Base-by-base conservation (phyloP, 1,284 basidiomycete species). In the Lentinula novae-zelandiae region DNA sequence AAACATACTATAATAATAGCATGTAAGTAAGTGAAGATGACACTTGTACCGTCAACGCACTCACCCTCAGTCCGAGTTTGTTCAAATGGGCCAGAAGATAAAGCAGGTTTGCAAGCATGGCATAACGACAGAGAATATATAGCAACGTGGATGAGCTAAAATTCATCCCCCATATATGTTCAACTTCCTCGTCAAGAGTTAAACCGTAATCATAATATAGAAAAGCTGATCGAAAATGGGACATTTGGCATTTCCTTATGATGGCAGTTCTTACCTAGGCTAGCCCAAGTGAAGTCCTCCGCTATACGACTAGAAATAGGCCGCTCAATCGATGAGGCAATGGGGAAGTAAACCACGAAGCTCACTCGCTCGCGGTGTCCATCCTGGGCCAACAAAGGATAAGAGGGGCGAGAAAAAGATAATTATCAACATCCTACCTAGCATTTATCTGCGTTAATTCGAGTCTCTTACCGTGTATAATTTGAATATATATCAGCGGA, bases 51-150 rank as follows among this genome's bases (percentile, higher is more conserved):
- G 27, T 44, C 15, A 5, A 15, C 20, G n/a, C 33, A 33, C 36
- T 27, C 49, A 57, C 54, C 63, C 67, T 66, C 57, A 65, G 40
- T 48, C 50, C 15, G 6, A 66, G 63, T 40, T 66, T 64, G 9
- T 66, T 62, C 7, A 66, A 36, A 33, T 67, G 66, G 12, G 67
- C 63, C 46, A 71, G 56, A 12, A 69, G 60, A 49, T 68, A 71
- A 2, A 70, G 36, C 5, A 70, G 33, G 54, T 70, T 70, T 31
- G 69, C 68, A 12, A 69, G 57, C 10, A 71, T 60, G 2, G 64
- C 64, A 57, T 69, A 70, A 20, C 68, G 67, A 57, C 69, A 70
- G 40, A 62, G 64, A 44, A 67, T 60, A 55, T 70, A 69, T 2
- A 69, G 63, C 34, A 68, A 8, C 8, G 65, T 68, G n/a, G 69